Evolutionary conservation across 75 land plant genomes (phyloP).

Genomic region (Cupressus sempervirens): DNA sequence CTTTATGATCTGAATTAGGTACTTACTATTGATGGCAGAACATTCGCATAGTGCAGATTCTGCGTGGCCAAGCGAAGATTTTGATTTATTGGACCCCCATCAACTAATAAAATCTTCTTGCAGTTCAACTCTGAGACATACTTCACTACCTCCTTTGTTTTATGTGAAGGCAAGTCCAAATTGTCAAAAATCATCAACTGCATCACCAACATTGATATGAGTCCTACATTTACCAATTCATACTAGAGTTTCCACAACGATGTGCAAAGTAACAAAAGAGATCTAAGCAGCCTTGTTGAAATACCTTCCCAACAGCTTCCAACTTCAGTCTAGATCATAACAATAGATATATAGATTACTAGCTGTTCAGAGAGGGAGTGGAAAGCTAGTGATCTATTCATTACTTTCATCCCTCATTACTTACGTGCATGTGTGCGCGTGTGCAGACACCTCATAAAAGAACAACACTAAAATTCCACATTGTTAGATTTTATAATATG

Average conservation of each 20-base stretch:
- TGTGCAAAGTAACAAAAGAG: neutral
- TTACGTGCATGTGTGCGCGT: too few species aligned
- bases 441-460: too few species aligned
- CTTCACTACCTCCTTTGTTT: constrained; percentile 80
- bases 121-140: constrained; percentile 51
- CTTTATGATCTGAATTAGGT: neutral
- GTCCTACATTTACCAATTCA: neutral
- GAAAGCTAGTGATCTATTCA: too few species aligned
- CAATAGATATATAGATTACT: too few species aligned
- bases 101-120: constrained; percentile 83
- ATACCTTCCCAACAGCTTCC: neutral
- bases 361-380: too few species aligned
- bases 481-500: too few species aligned
- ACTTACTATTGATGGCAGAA: constrained; percentile 90
- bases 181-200: constrained; percentile 88
- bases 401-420: neutral
- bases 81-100: constrained; percentile 65
- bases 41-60: constrained; percentile 81
- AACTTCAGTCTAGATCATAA: neutral
- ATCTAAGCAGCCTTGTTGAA: neutral
- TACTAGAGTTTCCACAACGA: neutral
- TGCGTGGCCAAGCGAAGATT: constrained; percentile 68
- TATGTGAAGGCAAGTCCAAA: constrained; percentile 60
- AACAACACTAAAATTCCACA: too few species aligned
- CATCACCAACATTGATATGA: neutral